Evolutionary conservation across 495 filamentous ascomycete species (phyloP), one percentile per base, ranked within the genome.

Genomic region (Xylona heveae): DNA sequence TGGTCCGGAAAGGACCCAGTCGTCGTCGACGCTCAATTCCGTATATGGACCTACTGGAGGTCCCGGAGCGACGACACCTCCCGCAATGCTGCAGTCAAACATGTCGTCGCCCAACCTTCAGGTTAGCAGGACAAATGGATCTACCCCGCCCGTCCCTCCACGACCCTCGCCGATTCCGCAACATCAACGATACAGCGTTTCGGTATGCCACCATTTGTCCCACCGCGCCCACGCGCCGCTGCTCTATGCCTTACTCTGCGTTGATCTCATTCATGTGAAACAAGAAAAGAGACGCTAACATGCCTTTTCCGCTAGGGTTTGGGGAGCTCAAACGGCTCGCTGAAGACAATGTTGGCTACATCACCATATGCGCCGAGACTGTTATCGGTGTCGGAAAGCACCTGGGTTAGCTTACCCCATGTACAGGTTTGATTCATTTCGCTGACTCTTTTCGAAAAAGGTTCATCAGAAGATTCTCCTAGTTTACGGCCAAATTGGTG

Each of bases 381-480:
- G 13, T 48, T 71, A 8, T 88, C 79, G 16, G 57, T 91, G 14
- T 59, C 67, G 13, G 80, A 93, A 28, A 77, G 72, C 42, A 68
- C 77, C 19, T 88, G 79, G 78, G 82, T 91, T 60, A 38, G 63
- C 39, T 36, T 34, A 12, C 40, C 16, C 33, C 41, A 29, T 8
- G 27, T 13, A 18, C 9, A n/a, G 14, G 13, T 44, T 22, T 18
- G 16, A 30, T 21, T 31, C 12, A 28, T 34, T n/a, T 37, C 22
- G 12, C n/a, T 28, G 20, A 47, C 47, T 31, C 48, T 31, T 10
- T 13, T 19, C 22, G 15, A 14, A 34, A 28, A 40, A 90, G 81
- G 79, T 84, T 16, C 73, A 88, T 45, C 83, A 94, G 56, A 91
- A 91, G 45, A 67, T 88, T 9, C 58, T 94, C 4, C 62, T 84